A percentile compares a stretch with the other conserved stretches of the same genome.
Conservation (phyloP, 2,329 filamentous ascomycete species). For the Claviceps quebecensis region DNA sequence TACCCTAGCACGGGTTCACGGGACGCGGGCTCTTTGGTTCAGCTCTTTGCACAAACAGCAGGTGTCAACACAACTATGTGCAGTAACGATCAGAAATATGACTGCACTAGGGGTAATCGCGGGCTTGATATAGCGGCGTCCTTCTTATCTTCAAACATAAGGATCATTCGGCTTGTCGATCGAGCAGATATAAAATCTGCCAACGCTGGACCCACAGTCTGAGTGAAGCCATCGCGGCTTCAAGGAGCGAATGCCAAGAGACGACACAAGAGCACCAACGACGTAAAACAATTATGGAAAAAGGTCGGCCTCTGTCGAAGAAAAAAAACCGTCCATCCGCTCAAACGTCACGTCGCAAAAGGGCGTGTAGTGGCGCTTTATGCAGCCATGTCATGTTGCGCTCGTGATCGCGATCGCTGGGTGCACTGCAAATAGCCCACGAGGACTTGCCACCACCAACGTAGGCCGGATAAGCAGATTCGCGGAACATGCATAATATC, state of each 20-base stretch:
- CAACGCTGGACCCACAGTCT: background rate
- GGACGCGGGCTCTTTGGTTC: background rate
- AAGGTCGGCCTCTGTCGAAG: background rate
- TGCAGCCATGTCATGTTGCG: background rate
- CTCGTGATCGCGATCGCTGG: background rate
- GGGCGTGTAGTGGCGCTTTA: too few species aligned
- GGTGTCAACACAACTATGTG: background rate
- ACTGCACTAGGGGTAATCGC: too few species aligned
- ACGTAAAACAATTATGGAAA: background rate
- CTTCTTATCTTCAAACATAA: background rate
- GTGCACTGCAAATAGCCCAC: background rate
- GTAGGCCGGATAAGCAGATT: background rate
- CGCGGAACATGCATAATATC: background rate
- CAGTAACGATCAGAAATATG: background rate
- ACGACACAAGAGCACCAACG: background rate
- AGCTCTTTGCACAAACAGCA: background rate
- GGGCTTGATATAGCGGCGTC: too few species aligned
- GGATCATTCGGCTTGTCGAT: background rate
- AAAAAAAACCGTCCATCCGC: too few species aligned
- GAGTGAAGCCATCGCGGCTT: slow-evolving; percentile 4
- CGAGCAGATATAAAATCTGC: too few species aligned
- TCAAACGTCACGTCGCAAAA: too few species aligned
- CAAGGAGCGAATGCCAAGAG: background rate
- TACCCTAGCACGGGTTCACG: background rate
- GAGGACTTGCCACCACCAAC: background rate